Evolutionary conservation across 495 filamentous ascomycete species (phyloP), one percentile per base, ranked within the genome.

Genomic region (Penicillium robsamsonii): DNA sequence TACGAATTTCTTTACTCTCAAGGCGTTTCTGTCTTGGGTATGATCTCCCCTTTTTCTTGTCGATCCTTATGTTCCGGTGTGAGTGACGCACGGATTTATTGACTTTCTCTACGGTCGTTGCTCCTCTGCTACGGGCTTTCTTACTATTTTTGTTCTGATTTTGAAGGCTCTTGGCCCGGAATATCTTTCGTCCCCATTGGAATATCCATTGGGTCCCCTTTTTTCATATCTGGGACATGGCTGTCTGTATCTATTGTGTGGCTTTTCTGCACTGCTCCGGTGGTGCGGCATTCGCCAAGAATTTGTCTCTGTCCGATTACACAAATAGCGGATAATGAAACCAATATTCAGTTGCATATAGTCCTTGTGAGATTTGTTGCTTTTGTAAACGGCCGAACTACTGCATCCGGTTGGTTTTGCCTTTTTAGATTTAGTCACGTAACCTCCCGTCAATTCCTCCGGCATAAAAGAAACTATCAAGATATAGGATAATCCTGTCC

Each of bases 1-100:
- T 69, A 76, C 72, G 73, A 76, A 74, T 76, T 59, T 72, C 69
- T 74, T 76, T 73, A 67, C 64, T 60, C 61, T 49, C 53, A 61
- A 60, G 55, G 61, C 63, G 15, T 33, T 56, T 8, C 60, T 56
- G 49, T 70, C 70, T 65, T 67, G 74, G 70, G 70, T 70, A 71
- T 56, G 69, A 69, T 51, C 61, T 72, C 59, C 65, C 45, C 48
- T 52, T 46, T 51, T 74, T 73, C 66, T 64, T 65, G 69, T 71
- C 70, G 56, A 68, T 75, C 70, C 72, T 75, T 46, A 70, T 72
- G 68, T 66, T 64, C 63, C 61, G 58, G 69, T 70, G 62, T 66
- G 59, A 63, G 56, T 50, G 53, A 63, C 63, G 51, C 57, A 62
- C 62, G 58, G 62, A 42, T 65, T 69, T 49, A 65, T 69, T 67